These are phyloP conservation scores for Arctium lappa DNA, from an alignment of 129 eudicot species.

Conservation along the genomic window DNA sequence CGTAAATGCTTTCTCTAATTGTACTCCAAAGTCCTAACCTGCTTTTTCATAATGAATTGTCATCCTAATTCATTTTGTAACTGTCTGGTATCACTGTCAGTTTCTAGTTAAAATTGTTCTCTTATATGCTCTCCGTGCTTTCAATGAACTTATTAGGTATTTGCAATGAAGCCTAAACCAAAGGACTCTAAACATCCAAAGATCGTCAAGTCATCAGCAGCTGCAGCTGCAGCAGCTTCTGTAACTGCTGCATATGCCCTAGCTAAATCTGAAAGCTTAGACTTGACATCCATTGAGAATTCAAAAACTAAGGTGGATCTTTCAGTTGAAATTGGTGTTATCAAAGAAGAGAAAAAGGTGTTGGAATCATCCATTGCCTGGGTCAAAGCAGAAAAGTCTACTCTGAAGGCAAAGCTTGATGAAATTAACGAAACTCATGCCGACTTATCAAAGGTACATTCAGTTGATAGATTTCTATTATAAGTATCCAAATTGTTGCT, in stretches of 20 bases:
- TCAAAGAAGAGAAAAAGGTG: conserved; percentile 60
- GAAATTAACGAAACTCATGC: conserved; percentile 56
- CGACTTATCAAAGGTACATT: conserved; percentile 75
- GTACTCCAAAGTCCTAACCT: not conserved
- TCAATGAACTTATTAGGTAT: conserved; percentile 39
- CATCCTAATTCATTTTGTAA: not conserved
- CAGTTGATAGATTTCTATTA: not conserved
- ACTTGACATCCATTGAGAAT: conserved; percentile 35
- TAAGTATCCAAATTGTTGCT: not conserved
- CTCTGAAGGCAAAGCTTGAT: conserved; percentile 65
- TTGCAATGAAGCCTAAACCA: conserved; percentile 79
- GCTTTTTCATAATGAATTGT: not conserved
- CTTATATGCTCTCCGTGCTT: conserved; percentile 4
- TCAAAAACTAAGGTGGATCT: conserved; percentile 52
- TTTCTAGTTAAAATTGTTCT: not conserved
- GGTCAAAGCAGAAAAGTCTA: conserved; percentile 56
- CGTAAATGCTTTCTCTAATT: not conserved
- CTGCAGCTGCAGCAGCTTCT: conserved; percentile 98
- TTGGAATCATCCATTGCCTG: conserved; percentile 73
- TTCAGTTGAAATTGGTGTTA: conserved; percentile 37
- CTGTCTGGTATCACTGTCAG: conserved; percentile 1
- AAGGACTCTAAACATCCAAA: conserved; percentile 62
- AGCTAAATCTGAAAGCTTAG: conserved; percentile 52
- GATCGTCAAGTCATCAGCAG: conserved; percentile 86
- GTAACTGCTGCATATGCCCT: conserved; percentile 94